phyloP scores from a whole-genome alignment of 2,329 filamentous ascomycete species.

The Arachnomyces sp. region DNA sequence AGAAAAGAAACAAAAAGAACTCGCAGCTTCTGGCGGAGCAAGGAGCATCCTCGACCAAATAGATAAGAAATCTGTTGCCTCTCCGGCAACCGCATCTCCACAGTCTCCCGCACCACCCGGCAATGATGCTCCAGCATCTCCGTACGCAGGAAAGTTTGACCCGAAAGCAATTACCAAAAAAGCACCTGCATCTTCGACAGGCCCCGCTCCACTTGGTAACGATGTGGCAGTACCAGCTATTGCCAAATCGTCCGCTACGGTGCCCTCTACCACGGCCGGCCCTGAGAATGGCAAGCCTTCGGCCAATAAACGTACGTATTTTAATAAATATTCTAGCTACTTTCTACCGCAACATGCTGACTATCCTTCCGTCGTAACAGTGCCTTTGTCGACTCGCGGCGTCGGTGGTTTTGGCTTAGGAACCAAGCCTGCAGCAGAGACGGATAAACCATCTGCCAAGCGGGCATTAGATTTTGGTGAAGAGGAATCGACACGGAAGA shows the following conservation, averaged over 20 bases:
- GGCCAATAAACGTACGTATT: constrained; percentile 33
- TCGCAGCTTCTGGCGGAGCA: constrained; percentile 54
- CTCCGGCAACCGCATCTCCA: constrained; percentile 47
- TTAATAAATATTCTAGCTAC: constrained; percentile 26
- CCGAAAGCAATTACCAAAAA: constrained; percentile 82
- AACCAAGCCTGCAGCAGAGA: constrained; percentile 57
- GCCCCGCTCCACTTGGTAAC: constrained; percentile 48
- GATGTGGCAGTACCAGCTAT: constrained; percentile 46
- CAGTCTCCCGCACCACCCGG: constrained; percentile 45
- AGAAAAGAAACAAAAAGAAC: constrained; percentile 63
- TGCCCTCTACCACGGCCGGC: constrained; percentile 32
- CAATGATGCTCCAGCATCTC: constrained; percentile 43
- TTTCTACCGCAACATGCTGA: constrained; percentile 5
- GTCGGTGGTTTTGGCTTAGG: constrained; percentile 77
- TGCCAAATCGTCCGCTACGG: constrained; percentile 38
- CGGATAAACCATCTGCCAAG: constrained; percentile 60
- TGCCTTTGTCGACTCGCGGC: constrained; percentile 57
- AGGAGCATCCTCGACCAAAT: constrained; percentile 64
- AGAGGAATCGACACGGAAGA: constrained; percentile 77
- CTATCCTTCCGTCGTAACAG: constrained; percentile 29
- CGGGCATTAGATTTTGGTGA: constrained; percentile 79
- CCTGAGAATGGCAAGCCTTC: constrained; percentile 38
- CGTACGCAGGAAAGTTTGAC: constrained; percentile 74
- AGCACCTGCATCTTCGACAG: constrained; percentile 52
- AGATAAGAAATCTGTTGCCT: constrained; percentile 55